These are phyloP conservation scores for Aspergillus flavus DNA, from an alignment of 2,329 filamentous ascomycete species.

Conservation along the genomic window DNA sequence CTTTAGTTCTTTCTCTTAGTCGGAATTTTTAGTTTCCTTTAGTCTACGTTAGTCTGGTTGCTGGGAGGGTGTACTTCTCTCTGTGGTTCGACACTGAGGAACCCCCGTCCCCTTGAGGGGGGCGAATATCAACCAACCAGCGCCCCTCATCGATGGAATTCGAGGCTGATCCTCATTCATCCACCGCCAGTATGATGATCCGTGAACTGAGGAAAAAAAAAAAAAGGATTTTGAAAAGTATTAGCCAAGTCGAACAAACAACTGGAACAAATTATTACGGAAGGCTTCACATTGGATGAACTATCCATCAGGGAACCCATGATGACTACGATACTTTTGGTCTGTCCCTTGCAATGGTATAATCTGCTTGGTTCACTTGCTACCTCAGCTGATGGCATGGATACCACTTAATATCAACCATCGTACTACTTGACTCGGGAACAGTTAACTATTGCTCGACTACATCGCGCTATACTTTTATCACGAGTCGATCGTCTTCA, in stretches of 20 bases:
- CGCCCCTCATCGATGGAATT: slow-evolving; percentile 17
- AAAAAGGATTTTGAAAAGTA: not conserved
- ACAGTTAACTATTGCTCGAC: not conserved
- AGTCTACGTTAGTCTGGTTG: not conserved
- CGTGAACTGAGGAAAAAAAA: not conserved
- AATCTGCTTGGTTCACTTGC: not conserved
- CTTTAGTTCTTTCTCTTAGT: not conserved
- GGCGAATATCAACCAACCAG: slow-evolving; percentile 18
- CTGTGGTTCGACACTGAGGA: slow-evolving; percentile 22
- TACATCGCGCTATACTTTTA: not conserved
- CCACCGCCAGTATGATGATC: slow-evolving; percentile 18
- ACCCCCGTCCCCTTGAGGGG: slow-evolving; percentile 18
- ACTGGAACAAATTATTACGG: too few species aligned
- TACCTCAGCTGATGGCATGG: not conserved
- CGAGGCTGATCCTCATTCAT: slow-evolving; percentile 26
- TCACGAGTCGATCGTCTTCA: not conserved
- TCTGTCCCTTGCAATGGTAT: not conserved
- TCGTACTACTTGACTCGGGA: not conserved
- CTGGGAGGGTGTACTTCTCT: slow-evolving; percentile 1
- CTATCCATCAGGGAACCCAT: not conserved
- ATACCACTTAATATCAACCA: not conserved
- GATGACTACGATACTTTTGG: not conserved
- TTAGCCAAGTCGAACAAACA: too few species aligned
- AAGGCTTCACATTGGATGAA: not conserved
- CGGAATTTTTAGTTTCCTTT: slow-evolving; percentile 1